These are phyloP conservation scores for Lactarius deliciosus DNA, from an alignment of 768 basidiomycete genomes.

Conservation along the genomic window DNA sequence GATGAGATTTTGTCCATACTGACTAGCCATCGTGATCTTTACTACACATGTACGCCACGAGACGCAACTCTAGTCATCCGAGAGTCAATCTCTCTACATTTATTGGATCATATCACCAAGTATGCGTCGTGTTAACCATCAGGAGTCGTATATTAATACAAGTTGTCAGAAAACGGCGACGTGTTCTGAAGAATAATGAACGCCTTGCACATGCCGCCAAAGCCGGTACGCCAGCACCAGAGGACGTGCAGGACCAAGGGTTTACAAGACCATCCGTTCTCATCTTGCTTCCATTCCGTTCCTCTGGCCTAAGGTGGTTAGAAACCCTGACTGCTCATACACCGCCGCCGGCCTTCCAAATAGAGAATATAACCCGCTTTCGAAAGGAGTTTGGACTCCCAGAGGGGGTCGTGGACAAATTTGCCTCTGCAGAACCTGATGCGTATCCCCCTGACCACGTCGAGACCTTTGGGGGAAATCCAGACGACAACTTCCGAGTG, in stretches of 20 bases:
- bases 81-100: constrained; percentile 74
- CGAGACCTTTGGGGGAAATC: constrained; percentile 93
- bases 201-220: constrained; percentile 74
- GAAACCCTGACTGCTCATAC: constrained; percentile 76
- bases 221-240: constrained; percentile 53
- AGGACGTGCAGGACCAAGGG: constrained; percentile 92
- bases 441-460: constrained; percentile 87
- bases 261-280: constrained; percentile 96
- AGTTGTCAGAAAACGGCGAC: constrained; percentile 76
- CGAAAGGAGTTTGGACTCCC: constrained; percentile 81
- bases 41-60: constrained; percentile 62
- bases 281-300: constrained; percentile 90
- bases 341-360: constrained; percentile 68
- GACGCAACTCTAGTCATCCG: constrained; percentile 63
- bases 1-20: constrained; percentile 66
- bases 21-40: constrained; percentile 73
- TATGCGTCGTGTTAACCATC: constrained; percentile 35
- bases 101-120: constrained; percentile 89
- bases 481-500: constrained; percentile 91
- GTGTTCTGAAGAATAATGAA: constrained; percentile 91
- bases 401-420: constrained; percentile 74
- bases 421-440: constrained; percentile 68
- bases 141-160: constrained; percentile 1
- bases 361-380: constrained; percentile 88
- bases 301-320: constrained; percentile 81